A percentile compares a stretch with the other conserved stretches of the same genome.
phyloP scores from a whole-genome alignment of 345 rosid species.

The Nasturtium officinale region DNA sequence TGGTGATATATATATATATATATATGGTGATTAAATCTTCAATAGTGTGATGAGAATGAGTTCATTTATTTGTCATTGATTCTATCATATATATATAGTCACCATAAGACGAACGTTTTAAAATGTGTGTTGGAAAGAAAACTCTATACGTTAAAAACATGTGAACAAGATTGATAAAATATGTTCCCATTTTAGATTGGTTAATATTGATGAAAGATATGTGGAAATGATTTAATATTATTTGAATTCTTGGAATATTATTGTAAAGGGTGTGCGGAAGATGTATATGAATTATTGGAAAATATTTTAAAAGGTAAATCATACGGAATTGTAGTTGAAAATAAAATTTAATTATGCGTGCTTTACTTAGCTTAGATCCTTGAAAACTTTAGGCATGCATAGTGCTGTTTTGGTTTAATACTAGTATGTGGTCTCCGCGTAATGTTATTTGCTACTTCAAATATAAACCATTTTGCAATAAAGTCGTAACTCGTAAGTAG shows the following conservation, averaged over 20 bases:
- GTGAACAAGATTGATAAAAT: neutral
- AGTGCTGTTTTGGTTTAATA: neutral
- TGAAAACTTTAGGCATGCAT: constrained; percentile 11
- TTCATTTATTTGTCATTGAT: constrained; percentile 16
- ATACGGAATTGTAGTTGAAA: neutral
- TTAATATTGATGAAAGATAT: neutral
- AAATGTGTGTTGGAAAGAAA: neutral
- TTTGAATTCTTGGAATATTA: neutral
- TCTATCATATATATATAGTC: neutral
- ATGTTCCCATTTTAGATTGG: neutral
- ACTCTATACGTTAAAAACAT: neutral
- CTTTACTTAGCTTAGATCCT: neutral
- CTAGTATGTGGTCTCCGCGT: constrained; percentile 24
- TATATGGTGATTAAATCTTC: neutral
- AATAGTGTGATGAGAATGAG: constrained; percentile 9
- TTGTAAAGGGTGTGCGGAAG: neutral
- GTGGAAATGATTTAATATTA: neutral
- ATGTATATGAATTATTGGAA: neutral
- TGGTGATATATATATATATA: no score
- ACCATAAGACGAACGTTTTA: neutral
- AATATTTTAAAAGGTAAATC: no score
- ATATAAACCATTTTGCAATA: constrained; percentile 19
- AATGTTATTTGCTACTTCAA: constrained; percentile 14
- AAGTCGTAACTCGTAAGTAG: constrained; percentile 41
- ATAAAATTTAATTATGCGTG: neutral